phyloP scores from a whole-genome alignment of 352 stramenopile species.

The Pythium utonaiense region DNA sequence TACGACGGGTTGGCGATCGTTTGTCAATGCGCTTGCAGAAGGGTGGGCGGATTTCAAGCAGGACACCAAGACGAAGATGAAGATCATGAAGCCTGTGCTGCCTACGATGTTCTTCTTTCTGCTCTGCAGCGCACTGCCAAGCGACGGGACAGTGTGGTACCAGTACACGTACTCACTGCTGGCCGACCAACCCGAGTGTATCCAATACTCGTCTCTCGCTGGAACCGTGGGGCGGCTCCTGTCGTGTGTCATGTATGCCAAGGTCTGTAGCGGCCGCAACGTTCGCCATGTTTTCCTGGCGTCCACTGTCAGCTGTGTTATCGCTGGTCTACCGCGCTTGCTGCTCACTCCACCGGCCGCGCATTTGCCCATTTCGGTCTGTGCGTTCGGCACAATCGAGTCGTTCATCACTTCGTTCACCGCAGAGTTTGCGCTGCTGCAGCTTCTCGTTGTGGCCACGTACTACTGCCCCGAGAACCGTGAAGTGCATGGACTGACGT shows the following conservation, averaged over 20 bases:
- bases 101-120: slow-evolving; percentile 83
- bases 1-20: not conserved
- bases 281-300: slow-evolving; percentile 74
- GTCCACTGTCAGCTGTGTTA: slow-evolving; percentile 62
- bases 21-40: slow-evolving; percentile 11
- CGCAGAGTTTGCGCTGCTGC: slow-evolving; percentile 73
- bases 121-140: slow-evolving; percentile 64
- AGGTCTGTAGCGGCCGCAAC: slow-evolving; percentile 54
- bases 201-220: slow-evolving; percentile 68
- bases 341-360: slow-evolving; percentile 55
- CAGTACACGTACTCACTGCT: slow-evolving; percentile 78
- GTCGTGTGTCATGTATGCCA: slow-evolving; percentile 72
- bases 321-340: slow-evolving; percentile 59
- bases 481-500: slow-evolving; percentile 68
- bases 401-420: slow-evolving; percentile 79
- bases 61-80: slow-evolving; percentile 40
- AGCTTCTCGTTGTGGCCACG: slow-evolving; percentile 79
- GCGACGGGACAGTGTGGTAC: slow-evolving; percentile 71
- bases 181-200: slow-evolving; percentile 48
- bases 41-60: slow-evolving; percentile 40
- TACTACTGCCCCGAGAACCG: slow-evolving; percentile 62
- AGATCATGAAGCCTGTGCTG: slow-evolving; percentile 49
- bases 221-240: slow-evolving; percentile 70
- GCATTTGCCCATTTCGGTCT: slow-evolving; percentile 57
- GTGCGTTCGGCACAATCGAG: slow-evolving; percentile 59